These are phyloP conservation scores for Schizosaccharomyces octosporus DNA, from an alignment of 805 yeast genomes.

Conservation along the genomic window DNA sequence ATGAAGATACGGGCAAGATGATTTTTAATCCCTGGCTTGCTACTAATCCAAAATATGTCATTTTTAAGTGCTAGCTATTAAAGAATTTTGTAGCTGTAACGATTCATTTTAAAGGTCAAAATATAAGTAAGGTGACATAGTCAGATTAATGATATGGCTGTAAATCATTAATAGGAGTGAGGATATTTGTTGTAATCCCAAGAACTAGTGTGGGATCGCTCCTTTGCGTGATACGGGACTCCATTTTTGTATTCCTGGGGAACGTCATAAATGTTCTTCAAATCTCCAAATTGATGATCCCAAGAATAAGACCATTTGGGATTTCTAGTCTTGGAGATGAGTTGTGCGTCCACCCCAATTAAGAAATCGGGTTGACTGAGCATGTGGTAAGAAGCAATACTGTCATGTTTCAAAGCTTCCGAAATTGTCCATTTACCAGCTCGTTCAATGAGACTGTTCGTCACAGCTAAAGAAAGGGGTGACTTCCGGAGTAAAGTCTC, in stretches of 20 bases:
- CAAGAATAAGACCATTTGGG: not conserved
- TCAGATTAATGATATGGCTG: no score
- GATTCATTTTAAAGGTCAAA: no score
- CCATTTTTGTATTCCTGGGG: not conserved
- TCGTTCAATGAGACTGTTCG: constrained; percentile 39
- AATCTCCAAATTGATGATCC: not conserved
- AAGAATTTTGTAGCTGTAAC: no score
- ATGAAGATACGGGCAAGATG: no score
- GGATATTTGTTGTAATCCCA: not conserved
- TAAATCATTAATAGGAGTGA: not conserved
- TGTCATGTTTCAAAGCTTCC: constrained; percentile 46
- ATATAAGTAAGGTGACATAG: no score
- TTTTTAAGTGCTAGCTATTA: no score
- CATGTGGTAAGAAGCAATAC: constrained; percentile 54
- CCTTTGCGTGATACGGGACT: not conserved
- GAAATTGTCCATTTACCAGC: constrained; percentile 34
- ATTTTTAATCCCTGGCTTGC: no score
- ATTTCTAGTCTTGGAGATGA: constrained; percentile 15
- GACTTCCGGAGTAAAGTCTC: constrained; percentile 40
- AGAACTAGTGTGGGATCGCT: not conserved
- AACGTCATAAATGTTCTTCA: not conserved
- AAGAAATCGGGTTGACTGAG: constrained; percentile 40
- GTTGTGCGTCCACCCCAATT: constrained; percentile 20
- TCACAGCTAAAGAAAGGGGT: constrained; percentile 52
- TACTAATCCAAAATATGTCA: no score